Percentiles rank a stretch among this genome's conserved stretches.
Evolutionary conservation across 2,329 filamentous ascomycete species (phyloP).

Genomic region (Esteya vermicola): DNA sequence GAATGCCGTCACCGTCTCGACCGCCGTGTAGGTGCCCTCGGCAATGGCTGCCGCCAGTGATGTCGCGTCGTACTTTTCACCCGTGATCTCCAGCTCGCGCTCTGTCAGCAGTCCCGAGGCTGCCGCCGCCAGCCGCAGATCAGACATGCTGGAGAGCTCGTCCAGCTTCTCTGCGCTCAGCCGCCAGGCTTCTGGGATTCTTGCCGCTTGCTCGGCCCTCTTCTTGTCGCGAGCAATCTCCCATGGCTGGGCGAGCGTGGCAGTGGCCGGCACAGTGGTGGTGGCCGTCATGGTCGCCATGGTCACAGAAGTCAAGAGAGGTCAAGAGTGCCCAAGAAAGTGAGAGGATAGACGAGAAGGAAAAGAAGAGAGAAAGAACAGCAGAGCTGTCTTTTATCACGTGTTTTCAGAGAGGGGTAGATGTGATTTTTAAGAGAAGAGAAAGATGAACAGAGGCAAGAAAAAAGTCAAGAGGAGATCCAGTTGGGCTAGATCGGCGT

Average conservation of each 20-base stretch:
- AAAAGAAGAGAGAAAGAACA: background rate
- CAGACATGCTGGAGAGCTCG: slow-evolving; percentile 2
- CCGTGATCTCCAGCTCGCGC: slow-evolving; percentile 8
- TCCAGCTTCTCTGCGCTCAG: slow-evolving; percentile 4
- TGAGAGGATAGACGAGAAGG: background rate
- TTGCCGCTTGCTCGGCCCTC: slow-evolving; percentile 8
- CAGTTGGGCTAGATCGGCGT: no score
- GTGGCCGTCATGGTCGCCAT: slow-evolving; percentile 2
- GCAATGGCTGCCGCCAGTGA: slow-evolving; percentile 4
- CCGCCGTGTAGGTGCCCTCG: slow-evolving; percentile 4
- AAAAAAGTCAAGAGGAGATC: no score
- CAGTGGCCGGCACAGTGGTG: background rate
- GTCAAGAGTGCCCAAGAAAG: no score
- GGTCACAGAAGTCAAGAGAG: no score
- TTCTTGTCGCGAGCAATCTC: slow-evolving; percentile 3
- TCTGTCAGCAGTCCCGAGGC: slow-evolving; percentile 5
- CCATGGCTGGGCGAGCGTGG: slow-evolving; percentile 1
- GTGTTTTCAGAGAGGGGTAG: no score
- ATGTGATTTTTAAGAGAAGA: background rate
- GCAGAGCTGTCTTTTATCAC: no score
- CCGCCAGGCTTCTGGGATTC: slow-evolving; percentile 8
- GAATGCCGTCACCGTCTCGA: slow-evolving; percentile 6
- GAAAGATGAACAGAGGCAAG: background rate
- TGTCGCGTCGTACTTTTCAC: slow-evolving; percentile 5
- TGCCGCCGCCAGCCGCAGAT: slow-evolving; percentile 5